A percentile compares a stretch with the other conserved stretches of the same genome.
phyloP scores from a whole-genome alignment of 495 filamentous ascomycete genomes.

The Penicillium ochrochloron region DNA sequence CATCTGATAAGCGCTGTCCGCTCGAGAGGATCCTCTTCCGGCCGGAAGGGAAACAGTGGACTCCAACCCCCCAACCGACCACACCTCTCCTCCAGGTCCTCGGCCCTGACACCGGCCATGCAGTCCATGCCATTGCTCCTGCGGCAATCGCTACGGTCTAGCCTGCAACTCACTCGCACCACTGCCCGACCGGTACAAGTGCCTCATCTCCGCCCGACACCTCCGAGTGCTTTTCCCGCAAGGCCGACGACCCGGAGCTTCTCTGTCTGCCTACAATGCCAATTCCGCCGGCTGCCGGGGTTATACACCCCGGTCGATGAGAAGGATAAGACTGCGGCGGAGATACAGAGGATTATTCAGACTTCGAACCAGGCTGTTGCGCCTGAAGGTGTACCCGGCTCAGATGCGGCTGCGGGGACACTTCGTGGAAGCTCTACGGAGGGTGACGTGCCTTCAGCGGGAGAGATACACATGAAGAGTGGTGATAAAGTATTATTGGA shows the following conservation, averaged over 20 bases:
- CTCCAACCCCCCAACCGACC: constrained; percentile 13
- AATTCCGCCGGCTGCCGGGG: constrained; percentile 38
- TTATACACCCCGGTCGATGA: constrained; percentile 31
- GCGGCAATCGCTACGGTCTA: constrained; percentile 44
- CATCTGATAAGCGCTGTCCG: constrained; percentile 25
- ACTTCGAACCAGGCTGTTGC: constrained; percentile 21
- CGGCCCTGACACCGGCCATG: constrained; percentile 42
- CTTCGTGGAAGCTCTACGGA: constrained; percentile 17
- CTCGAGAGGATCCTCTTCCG: constrained; percentile 7
- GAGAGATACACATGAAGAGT: constrained; percentile 10
- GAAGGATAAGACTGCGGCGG: constrained; percentile 21
- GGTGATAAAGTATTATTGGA: constrained; percentile 15
- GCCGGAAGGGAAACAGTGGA: background rate
- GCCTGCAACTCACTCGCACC: constrained; percentile 32
- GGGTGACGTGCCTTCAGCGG: background rate
- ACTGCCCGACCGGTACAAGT: constrained; percentile 22
- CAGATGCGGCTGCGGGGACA: constrained; percentile 33
- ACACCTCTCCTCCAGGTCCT: constrained; percentile 23
- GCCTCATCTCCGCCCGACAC: constrained; percentile 26
- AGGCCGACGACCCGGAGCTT: constrained; percentile 34
- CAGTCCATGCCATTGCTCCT: constrained; percentile 50
- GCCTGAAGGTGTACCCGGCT: constrained; percentile 26
- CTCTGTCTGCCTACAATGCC: constrained; percentile 47
- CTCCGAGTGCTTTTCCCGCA: constrained; percentile 32
- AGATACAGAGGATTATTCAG: constrained; percentile 27